Conservation (phyloP, 2,329 filamentous ascomycete species). For the Endothia cerciana region DNA sequence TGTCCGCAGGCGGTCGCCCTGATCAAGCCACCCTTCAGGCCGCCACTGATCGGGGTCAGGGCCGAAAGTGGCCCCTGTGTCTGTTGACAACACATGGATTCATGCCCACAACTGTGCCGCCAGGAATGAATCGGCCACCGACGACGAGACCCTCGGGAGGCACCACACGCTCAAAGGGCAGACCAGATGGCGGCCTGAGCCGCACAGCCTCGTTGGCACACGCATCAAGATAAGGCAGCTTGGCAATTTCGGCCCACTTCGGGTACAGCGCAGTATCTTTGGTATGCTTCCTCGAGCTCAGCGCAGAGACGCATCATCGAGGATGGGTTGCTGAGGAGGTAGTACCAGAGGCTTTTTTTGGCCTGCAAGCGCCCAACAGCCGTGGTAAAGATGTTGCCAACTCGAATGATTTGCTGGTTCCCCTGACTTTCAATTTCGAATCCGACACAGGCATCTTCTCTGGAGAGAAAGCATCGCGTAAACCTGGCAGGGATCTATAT, state of each 20-base stretch:
- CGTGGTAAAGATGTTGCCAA: conserved; percentile 36
- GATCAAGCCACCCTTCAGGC: too few relatives aligned
- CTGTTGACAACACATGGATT: conserved; percentile 36
- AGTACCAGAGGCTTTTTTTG: too few relatives aligned
- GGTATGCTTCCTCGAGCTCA: too few relatives aligned
- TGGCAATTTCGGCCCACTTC: too few relatives aligned
- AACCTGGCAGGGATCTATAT: conserved; percentile 36
- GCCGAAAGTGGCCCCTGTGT: conserved; percentile 32
- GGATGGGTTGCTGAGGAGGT: too few relatives aligned
- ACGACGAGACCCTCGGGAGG: conserved; percentile 33
- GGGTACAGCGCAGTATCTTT: too few relatives aligned
- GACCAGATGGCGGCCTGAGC: conserved; percentile 35
- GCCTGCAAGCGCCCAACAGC: conserved; percentile 33
- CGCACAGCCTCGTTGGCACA: conserved; percentile 35
- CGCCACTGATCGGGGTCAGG: conserved; percentile 33
- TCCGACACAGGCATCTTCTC: conserved; percentile 35
- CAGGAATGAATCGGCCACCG: conserved; percentile 30
- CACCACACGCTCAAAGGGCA: conserved; percentile 36
- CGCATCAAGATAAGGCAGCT: conserved; percentile 38
- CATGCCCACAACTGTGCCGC: conserved; percentile 34
- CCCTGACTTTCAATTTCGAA: conserved; percentile 37
- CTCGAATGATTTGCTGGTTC: conserved; percentile 29
- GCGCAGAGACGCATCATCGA: too few relatives aligned
- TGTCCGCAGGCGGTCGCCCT: too few relatives aligned
- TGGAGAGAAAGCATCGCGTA: conserved; percentile 29